Conservation (phyloP, 2,329 filamentous ascomycete species). For the Didymella lethalis region DNA sequence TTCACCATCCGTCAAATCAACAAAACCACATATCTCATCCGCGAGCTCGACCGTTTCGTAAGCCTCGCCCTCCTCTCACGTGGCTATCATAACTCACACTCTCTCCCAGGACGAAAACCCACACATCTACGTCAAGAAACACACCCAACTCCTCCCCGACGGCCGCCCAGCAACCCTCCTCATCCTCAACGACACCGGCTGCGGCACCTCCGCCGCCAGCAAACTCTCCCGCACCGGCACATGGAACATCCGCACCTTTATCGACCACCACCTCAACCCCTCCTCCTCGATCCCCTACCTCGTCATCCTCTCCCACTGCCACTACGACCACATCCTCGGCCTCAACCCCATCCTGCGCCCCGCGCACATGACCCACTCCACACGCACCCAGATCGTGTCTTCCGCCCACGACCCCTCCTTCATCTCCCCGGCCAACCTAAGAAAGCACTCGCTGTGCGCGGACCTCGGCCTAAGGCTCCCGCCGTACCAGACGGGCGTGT, state of each 20-base stretch:
- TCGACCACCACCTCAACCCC: slow-evolving; percentile 23
- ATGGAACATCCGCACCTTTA: slow-evolving; percentile 23
- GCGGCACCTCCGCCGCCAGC: slow-evolving; percentile 4
- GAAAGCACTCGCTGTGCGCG: slow-evolving; percentile 13
- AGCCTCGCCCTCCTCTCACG: background rate
- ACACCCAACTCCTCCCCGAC: slow-evolving; percentile 1
- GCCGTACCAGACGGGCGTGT: slow-evolving; percentile 2
- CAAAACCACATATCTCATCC: slow-evolving; percentile 20
- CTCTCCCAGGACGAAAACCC: slow-evolving; percentile 12
- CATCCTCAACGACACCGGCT: slow-evolving; percentile 17
- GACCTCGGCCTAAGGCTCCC: slow-evolving; percentile 4
- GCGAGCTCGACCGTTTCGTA: slow-evolving; percentile 23
- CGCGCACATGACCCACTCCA: background rate
- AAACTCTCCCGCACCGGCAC: background rate
- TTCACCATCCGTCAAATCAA: slow-evolving; percentile 25
- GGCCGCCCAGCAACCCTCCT: slow-evolving; percentile 9
- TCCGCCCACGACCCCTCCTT: slow-evolving; percentile 6
- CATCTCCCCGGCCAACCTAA: slow-evolving; percentile 6
- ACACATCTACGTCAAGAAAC: slow-evolving; percentile 21
- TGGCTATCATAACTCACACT: background rate
- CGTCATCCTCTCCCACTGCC: slow-evolving; percentile 25
- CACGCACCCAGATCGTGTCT: slow-evolving; percentile 1
- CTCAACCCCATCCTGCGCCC: slow-evolving; percentile 10
- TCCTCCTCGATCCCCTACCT: slow-evolving; percentile 11
- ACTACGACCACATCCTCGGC: slow-evolving; percentile 26